Conservation (phyloP, 2,329 filamentous ascomycete genomes). For the Coleophoma eucalyptorum region DNA sequence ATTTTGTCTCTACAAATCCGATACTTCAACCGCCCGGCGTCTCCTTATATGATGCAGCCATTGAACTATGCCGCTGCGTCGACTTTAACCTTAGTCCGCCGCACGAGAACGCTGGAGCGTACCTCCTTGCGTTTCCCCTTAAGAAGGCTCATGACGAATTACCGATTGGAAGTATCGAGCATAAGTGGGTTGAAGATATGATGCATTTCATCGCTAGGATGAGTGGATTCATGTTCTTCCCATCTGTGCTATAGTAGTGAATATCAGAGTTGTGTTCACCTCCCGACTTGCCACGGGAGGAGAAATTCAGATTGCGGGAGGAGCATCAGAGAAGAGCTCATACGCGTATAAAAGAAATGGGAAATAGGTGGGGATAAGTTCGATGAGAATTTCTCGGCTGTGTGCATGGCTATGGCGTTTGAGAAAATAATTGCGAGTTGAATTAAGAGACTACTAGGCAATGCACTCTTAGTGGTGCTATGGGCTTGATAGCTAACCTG, state of each 20-base stretch:
- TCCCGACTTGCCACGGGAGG: too few species aligned
- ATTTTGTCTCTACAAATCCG: neutral
- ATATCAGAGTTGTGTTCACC: too few species aligned
- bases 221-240: neutral
- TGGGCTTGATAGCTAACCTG: too few species aligned
- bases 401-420: too few species aligned
- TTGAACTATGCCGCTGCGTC: conserved; percentile 3
- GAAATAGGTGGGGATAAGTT: too few species aligned
- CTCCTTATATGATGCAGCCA: neutral
- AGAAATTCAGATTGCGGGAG: too few species aligned
- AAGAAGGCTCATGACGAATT: neutral
- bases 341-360: too few species aligned
- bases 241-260: neutral
- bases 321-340: too few species aligned
- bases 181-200: neutral
- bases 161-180: neutral
- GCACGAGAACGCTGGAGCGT: neutral
- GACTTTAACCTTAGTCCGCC: neutral
- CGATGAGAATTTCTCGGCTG: too few species aligned
- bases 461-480: too few species aligned
- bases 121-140: conserved; percentile 3
- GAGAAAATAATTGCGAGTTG: too few species aligned
- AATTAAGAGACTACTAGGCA: too few species aligned
- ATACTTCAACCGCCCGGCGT: neutral
- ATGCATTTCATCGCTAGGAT: neutral